Conservation (phyloP, 1,139 yeast species). For the Taphrina flavorubra region DNA sequence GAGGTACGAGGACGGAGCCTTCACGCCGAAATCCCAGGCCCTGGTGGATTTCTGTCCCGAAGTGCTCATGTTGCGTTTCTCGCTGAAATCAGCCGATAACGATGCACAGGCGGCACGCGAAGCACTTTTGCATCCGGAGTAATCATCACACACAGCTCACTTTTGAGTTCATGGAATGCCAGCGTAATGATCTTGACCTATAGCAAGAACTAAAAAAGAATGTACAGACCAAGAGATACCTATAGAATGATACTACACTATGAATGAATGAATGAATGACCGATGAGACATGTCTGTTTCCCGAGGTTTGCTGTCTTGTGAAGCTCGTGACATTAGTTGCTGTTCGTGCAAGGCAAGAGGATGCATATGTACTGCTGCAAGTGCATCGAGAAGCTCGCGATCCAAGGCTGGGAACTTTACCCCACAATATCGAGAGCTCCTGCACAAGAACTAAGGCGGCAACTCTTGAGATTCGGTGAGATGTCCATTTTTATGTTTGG, state of each 20-base stretch:
- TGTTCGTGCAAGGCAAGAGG: no score
- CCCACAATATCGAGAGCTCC: constrained; percentile 6
- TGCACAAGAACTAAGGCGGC: neutral
- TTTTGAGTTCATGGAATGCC: no score
- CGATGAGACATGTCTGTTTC: no score
- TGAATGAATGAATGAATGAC: no score
- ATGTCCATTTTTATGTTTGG: neutral
- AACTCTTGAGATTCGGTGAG: neutral
- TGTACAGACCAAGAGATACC: no score
- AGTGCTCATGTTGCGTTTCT: constrained; percentile 16
- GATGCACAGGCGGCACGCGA: constrained; percentile 1
- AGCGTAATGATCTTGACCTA: no score
- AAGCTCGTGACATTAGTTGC: no score
- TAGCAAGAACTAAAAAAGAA: no score
- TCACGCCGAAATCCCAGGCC: constrained; percentile 10
- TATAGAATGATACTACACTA: no score
- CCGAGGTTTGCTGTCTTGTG: no score
- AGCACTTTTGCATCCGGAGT: constrained; percentile 7
- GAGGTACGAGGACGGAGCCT: constrained; percentile 9
- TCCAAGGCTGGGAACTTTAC: neutral
- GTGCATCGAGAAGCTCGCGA: neutral
- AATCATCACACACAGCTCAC: no score
- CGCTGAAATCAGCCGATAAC: neutral
- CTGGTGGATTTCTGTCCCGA: constrained; percentile 19
- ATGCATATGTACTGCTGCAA: no score